Evolutionary conservation across 768 basidiomycete genomes (phyloP).

Genomic region (Solioccasus polychromus): DNA sequence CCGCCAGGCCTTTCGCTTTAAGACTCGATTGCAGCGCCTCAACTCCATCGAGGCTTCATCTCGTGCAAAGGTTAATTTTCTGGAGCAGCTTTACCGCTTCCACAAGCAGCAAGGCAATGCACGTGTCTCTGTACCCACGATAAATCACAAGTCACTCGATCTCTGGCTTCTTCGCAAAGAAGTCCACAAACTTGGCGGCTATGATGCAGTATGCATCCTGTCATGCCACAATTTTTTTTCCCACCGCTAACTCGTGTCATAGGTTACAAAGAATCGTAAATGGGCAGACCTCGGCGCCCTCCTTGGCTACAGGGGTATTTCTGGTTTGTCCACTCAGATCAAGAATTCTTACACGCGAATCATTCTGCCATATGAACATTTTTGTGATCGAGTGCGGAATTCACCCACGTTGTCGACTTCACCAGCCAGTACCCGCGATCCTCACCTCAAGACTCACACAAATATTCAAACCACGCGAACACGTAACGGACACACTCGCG

Average conservation of each 20-base stretch:
- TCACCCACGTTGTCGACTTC: conserved; percentile 48
- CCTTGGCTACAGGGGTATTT: conserved; percentile 79
- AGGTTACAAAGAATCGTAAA: conserved; percentile 82
- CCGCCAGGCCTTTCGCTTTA: conserved; percentile 81
- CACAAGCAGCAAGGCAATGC: conserved; percentile 94
- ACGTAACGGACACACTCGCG: conserved; percentile 39
- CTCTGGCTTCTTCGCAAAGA: conserved; percentile 92
- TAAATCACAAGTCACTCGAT: conserved; percentile 91
- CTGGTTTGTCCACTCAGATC: conserved; percentile 82
- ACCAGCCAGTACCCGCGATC: conserved; percentile 39
- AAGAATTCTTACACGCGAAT: conserved; percentile 88
- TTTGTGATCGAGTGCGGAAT: conserved; percentile 71
- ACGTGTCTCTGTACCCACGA: conserved; percentile 88
- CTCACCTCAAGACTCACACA: conserved; percentile 54
- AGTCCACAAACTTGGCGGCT: conserved; percentile 86
- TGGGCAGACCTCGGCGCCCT: conserved; percentile 86
- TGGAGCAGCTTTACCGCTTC: conserved; percentile 95
- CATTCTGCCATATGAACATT: conserved; percentile 95
- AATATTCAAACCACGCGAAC: conserved; percentile 43
- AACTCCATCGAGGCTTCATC: conserved; percentile 98
- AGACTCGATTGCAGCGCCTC: conserved; percentile 89
- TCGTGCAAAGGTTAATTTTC: conserved; percentile 93
- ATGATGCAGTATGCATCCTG: conserved; percentile 64
- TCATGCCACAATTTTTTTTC: conserved; percentile 15
- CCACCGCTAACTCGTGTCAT: conserved; percentile 23